Evolutionary conservation across 257 asterid species (phyloP).

Genomic region (Scutellaria baicalensis): DNA sequence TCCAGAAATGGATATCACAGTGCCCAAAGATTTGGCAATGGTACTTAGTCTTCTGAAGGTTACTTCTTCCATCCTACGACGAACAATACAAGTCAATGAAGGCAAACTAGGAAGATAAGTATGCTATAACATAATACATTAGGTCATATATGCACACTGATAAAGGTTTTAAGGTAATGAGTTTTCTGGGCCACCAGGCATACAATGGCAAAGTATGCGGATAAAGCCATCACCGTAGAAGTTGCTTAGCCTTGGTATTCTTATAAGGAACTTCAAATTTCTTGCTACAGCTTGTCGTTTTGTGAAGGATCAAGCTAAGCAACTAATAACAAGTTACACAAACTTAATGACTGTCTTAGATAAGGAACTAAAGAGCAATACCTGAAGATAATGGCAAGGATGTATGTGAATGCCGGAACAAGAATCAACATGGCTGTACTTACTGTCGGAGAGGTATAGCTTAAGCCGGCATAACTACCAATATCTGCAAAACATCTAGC

Average conservation of each 20-base stretch:
- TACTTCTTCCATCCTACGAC: conserved; percentile 49
- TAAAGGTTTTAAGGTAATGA: no score
- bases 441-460: conserved; percentile 69
- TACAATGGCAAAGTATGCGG: no score
- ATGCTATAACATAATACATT: no score
- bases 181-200: no score
- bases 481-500: conserved; percentile 45
- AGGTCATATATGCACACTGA: no score
- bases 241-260: no score
- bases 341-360: neutral
- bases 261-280: no score
- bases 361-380: conserved; percentile 1
- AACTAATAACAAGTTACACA: neutral
- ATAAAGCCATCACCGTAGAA: no score
- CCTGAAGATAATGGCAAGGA: conserved; percentile 55
- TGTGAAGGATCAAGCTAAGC: neutral
- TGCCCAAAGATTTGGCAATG: conserved; percentile 39
- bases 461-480: conserved; percentile 50
- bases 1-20: conserved; percentile 39
- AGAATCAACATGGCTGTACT: conserved; percentile 69
- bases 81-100: conserved; percentile 1
- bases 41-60: conserved; percentile 28
- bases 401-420: conserved; percentile 59
- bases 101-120: neutral
- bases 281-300: neutral